A percentile compares a stretch with the other conserved stretches of the same genome.
Evolutionary conservation across 192 early-diverging fungal species (phyloP).

Genomic region (Coemansia sp.): DNA sequence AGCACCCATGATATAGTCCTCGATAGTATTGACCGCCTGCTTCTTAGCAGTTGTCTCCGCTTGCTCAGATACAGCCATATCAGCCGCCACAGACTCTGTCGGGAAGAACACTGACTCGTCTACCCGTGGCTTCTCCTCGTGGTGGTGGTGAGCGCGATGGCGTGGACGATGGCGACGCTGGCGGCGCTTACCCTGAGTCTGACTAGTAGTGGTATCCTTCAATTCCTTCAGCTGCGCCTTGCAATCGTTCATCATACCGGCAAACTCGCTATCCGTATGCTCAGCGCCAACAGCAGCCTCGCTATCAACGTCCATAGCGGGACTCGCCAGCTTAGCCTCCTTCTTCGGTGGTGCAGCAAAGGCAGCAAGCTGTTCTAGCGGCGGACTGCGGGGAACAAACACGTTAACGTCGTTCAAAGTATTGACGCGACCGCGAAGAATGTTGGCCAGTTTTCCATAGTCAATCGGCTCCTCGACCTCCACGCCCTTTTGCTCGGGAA

Average conservation of each 20-base stretch:
- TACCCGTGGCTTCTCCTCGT: not conserved
- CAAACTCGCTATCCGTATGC: constrained; percentile 43
- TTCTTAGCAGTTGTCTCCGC: not conserved
- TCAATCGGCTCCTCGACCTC: constrained; percentile 52
- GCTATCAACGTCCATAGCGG: constrained; percentile 2
- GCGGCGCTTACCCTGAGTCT: constrained; percentile 18
- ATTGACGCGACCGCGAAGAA: constrained; percentile 38
- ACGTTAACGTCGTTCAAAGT: constrained; percentile 30
- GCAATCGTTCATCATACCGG: constrained; percentile 36
- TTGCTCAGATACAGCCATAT: not conserved
- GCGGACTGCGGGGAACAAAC: constrained; percentile 38
- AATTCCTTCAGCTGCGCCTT: constrained; percentile 39
- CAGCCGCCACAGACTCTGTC: not conserved
- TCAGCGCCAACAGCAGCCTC: constrained; percentile 3
- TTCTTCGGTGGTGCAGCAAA: not conserved
- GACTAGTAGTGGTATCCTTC: constrained; percentile 9
- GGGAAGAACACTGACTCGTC: not conserved
- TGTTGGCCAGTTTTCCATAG: constrained; percentile 32
- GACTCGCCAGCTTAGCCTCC: not conserved
- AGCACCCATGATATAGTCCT: constrained; percentile 30
- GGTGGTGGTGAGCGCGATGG: not conserved
- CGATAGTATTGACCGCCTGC: constrained; percentile 17
- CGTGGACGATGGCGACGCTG: constrained; percentile 12
- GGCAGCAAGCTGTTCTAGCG: not conserved
- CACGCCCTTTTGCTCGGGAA: constrained; percentile 12